phyloP scores from a whole-genome alignment of 2,329 filamentous ascomycete species.

The Colletotrichum spaethianum region DNA sequence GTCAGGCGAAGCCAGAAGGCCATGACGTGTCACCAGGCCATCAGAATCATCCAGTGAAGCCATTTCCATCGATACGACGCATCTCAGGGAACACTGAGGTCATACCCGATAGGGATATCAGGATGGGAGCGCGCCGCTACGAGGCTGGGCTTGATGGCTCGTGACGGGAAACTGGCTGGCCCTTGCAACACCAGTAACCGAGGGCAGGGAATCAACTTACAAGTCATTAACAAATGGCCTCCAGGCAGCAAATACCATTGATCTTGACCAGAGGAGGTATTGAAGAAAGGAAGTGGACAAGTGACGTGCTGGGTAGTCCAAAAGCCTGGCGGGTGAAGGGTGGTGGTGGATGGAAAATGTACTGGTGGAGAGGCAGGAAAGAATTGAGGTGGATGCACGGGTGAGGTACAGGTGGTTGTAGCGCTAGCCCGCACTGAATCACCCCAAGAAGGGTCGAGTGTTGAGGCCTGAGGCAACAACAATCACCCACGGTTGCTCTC shows the following conservation, averaged over 20 bases:
- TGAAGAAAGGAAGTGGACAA: slow-evolving; percentile 28
- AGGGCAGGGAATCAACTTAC: slow-evolving; percentile 58
- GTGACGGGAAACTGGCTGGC: slow-evolving; percentile 52
- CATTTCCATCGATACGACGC: slow-evolving; percentile 53
- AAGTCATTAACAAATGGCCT: slow-evolving; percentile 63
- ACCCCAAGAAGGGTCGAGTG: slow-evolving; percentile 27
- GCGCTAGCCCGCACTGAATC: slow-evolving; percentile 41
- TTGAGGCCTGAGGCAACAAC: slow-evolving; percentile 33
- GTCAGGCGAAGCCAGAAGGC: slow-evolving; percentile 43
- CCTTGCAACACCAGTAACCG: slow-evolving; percentile 48
- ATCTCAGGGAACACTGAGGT: slow-evolving; percentile 44
- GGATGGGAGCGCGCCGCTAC: slow-evolving; percentile 50
- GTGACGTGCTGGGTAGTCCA: slow-evolving; percentile 40
- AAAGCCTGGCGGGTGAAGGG: slow-evolving; percentile 37
- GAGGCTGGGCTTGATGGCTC: slow-evolving; percentile 54
- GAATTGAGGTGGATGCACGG: slow-evolving; percentile 52
- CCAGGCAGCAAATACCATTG: slow-evolving; percentile 52
- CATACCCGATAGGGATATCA: slow-evolving; percentile 51
- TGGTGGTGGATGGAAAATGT: slow-evolving; percentile 45
- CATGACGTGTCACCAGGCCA: slow-evolving; percentile 45
- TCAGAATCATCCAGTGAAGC: slow-evolving; percentile 52
- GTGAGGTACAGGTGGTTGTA: slow-evolving; percentile 42
- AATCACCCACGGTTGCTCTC: not conserved
- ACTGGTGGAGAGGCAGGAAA: slow-evolving; percentile 55
- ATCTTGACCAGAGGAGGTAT: slow-evolving; percentile 28